phyloP scores from a whole-genome alignment of 1,284 basidiomycete species.

The Cystobasidiaceae sp. region DNA sequence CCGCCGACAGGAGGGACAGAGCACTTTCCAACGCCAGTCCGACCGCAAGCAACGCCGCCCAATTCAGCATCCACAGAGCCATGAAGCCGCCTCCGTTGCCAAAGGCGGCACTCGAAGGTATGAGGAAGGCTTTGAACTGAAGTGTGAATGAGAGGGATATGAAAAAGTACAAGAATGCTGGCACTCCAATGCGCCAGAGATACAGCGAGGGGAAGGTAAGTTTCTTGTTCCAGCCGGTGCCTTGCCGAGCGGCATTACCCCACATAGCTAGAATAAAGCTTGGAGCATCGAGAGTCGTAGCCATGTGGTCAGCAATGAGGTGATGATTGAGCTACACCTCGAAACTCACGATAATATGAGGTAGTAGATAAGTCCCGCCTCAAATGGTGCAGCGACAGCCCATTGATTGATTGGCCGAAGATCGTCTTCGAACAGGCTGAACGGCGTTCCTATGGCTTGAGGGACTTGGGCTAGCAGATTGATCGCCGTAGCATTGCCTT shows the following conservation, averaged over 20 bases:
- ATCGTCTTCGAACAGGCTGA: conserved; percentile 44
- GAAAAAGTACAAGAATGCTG: conserved; percentile 43
- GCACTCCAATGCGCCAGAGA: conserved; percentile 39
- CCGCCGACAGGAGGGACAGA: conserved; percentile 40
- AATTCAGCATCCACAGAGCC: conserved; percentile 46
- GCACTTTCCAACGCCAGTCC: conserved; percentile 46
- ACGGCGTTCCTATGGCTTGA: conserved; percentile 43
- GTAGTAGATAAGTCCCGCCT: conserved; percentile 46
- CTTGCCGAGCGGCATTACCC: conserved; percentile 37
- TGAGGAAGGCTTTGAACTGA: conserved; percentile 43
- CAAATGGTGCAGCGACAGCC: conserved; percentile 45
- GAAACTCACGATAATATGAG: conserved; percentile 43
- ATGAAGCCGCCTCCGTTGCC: conserved; percentile 45
- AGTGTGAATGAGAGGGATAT: conserved; percentile 44
- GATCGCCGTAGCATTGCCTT: conserved; percentile 34
- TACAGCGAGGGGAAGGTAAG: conserved; percentile 40
- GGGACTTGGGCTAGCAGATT: conserved; percentile 36
- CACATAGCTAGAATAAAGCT: conserved; percentile 41
- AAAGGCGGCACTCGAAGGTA: conserved; percentile 41
- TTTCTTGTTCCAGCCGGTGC: conserved; percentile 39
- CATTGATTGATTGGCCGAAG: conserved; percentile 43
- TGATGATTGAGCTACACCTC: background rate
- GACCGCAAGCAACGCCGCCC: conserved; percentile 41
- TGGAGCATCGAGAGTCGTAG: background rate
- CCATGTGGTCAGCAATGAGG: background rate